phyloP scores from a whole-genome alignment of 345 rosid species.

The Stellera chamaejasme region DNA sequence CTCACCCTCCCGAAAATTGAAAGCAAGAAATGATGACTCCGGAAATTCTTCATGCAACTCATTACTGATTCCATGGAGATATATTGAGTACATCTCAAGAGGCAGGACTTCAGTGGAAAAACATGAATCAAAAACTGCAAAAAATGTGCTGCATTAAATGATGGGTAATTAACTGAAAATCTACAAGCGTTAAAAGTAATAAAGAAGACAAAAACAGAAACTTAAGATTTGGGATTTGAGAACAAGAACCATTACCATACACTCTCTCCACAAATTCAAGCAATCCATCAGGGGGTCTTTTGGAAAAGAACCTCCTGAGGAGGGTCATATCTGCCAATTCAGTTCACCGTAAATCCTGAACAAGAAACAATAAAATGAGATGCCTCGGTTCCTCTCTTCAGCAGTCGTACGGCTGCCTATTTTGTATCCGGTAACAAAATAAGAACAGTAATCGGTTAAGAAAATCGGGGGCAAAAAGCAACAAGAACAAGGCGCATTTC shows the following conservation, averaged over 20 bases:
- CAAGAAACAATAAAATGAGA: not conserved
- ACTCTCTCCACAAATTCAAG: slow-evolving; percentile 95
- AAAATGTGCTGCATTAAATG: slow-evolving; percentile 3
- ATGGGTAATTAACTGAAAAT: not conserved
- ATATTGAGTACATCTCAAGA: slow-evolving; percentile 55
- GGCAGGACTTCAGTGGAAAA: slow-evolving; percentile 84
- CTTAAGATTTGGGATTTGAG: slow-evolving; percentile 1
- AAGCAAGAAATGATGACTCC: slow-evolving; percentile 68
- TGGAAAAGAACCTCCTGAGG: slow-evolving; percentile 81
- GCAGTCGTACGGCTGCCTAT: too few species aligned
- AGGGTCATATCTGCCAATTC: slow-evolving; percentile 51
- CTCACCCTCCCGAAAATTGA: slow-evolving; percentile 89
- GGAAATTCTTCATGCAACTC: slow-evolving; percentile 87
- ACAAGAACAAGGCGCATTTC: too few species aligned
- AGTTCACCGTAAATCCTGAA: slow-evolving; percentile 13
- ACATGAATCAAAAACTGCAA: slow-evolving; percentile 92
- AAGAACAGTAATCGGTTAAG: too few species aligned
- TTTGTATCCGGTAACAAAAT: too few species aligned
- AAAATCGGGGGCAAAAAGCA: too few species aligned
- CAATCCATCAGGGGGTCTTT: slow-evolving; percentile 94
- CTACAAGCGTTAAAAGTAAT: not conserved
- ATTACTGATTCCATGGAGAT: slow-evolving; percentile 58
- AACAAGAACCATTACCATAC: slow-evolving; percentile 43
- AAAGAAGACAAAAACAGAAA: not conserved
- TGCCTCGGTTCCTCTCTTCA: too few species aligned